phyloP scores from a whole-genome alignment of 148 eudicot species.

The Pouteria glomerata region DNA sequence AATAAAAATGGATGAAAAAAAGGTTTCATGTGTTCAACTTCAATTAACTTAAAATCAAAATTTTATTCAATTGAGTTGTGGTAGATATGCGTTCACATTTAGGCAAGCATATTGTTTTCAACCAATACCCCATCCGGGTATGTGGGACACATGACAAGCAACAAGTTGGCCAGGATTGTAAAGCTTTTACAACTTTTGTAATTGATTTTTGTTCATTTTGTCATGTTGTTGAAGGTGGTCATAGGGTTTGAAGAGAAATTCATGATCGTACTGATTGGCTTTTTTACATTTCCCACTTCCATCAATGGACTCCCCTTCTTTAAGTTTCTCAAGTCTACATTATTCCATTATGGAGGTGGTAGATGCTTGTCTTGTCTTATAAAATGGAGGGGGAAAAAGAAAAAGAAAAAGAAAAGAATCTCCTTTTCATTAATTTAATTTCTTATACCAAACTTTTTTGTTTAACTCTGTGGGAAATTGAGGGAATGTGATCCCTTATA shows the following conservation, averaged over 20 bases:
- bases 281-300: slow-evolving; percentile 11
- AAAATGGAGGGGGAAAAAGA: not conserved
- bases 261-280: slow-evolving; percentile 15
- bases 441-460: too few relatives aligned
- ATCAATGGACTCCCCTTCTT: slow-evolving; percentile 28
- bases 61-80: too few relatives aligned
- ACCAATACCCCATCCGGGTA: not conserved
- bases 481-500: too few relatives aligned
- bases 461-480: too few relatives aligned
- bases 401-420: too few relatives aligned
- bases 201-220: not conserved
- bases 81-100: not conserved
- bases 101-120: not conserved
- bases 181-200: slow-evolving; percentile 11
- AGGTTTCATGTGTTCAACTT: not conserved
- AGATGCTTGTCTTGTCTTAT: slow-evolving; percentile 27
- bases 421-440: not conserved
- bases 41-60: too few relatives aligned
- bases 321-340: slow-evolving; percentile 23
- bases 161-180: not conserved
- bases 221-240: slow-evolving; percentile 3
- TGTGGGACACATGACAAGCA: slow-evolving; percentile 8
- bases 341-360: slow-evolving; percentile 13
- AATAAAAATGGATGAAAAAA: too few relatives aligned
- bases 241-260: not conserved